Evolutionary conservation across 2,329 filamentous ascomycete species (phyloP), one percentile per base, ranked within the genome.

Genomic region (Ramularia collo-cygni): DNA sequence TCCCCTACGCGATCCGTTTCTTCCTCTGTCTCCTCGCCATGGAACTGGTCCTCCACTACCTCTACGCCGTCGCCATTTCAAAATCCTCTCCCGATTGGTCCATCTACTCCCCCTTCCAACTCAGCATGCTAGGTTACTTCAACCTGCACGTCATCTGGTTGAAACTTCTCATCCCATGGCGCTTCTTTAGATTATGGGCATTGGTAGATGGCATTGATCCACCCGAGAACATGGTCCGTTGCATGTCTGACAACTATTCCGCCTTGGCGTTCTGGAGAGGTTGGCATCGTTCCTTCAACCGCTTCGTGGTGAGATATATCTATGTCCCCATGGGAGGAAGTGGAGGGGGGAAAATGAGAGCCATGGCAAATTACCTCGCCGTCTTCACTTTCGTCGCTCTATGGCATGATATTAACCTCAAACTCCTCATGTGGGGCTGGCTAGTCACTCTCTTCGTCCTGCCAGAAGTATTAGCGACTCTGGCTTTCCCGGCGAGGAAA

Each of bases 81-180:
- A 85, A 93, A 59, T 75, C 82, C 2, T 71, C 75, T 14, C 88
- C 89, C 0, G 71, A 80, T 47, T 98, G 92, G 92, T 71, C 72
- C 18, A 69, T 79, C 16, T 96, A 95, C 67, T 85, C 87, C 0
- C 81, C 92, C 0, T 81, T 85, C 31, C 87, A 98, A 61, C 77
- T 98, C 30, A 84, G 79, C 57, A 80, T 98, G 68, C 75, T 98
- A 9, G 92, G 87, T 27, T 95, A 84, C 69, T 93, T 96, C 71
- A 95, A 95, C 64, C 79, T 98, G 9, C 86, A 95, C 66, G 79
- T 95, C 59, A 93, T 98, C 62, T 98, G 93, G 93, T 75, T 98
- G 33, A 98, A 98, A 63, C 79, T 98, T 1, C 79, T 98, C 4
- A 78, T 98, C 6, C 92, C 92, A 1, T 98, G 90, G 89, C 84